Percentiles rank a stretch among this genome's conserved stretches.
Conservation (phyloP, 768 basidiomycete genomes). For the Boletus sp. region DNA sequence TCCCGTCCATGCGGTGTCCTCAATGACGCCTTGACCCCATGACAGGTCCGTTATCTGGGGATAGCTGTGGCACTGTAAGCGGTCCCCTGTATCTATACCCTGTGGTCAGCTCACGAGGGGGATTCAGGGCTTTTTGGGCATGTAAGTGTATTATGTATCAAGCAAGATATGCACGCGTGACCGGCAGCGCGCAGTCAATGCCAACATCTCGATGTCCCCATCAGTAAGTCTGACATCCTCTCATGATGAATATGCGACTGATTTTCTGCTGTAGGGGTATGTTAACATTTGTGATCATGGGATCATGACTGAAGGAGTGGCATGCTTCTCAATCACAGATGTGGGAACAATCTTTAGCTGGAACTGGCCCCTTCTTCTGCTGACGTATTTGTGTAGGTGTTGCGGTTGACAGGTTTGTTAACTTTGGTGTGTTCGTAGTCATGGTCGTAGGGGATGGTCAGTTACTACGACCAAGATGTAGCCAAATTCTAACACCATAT, state of each 20-base stretch:
- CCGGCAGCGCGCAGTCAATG: constrained; percentile 8
- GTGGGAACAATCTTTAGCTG: background rate
- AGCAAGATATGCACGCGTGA: background rate
- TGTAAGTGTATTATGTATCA: constrained; percentile 1
- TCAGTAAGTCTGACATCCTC: background rate
- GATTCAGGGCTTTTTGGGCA: constrained; percentile 12
- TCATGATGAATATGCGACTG: background rate
- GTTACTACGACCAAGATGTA: background rate
- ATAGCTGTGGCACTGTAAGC: constrained; percentile 17
- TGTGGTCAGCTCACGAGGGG: background rate
- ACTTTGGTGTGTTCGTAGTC: constrained; percentile 12
- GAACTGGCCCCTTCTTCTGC: background rate
- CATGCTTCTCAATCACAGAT: constrained; percentile 1
- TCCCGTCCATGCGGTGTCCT: background rate
- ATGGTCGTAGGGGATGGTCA: constrained; percentile 11
- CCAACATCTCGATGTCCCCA: constrained; percentile 16
- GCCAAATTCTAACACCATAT: background rate
- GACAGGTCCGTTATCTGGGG: constrained; percentile 17
- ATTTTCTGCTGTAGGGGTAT: constrained; percentile 5
- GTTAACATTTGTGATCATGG: background rate
- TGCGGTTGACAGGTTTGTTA: constrained; percentile 7
- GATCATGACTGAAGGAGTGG: background rate
- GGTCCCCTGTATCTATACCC: background rate
- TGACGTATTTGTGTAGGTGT: constrained; percentile 3
- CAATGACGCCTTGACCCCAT: background rate